phyloP scores from a whole-genome alignment of 1,284 basidiomycete genomes.

The Ceraceosorus bombacis region DNA sequence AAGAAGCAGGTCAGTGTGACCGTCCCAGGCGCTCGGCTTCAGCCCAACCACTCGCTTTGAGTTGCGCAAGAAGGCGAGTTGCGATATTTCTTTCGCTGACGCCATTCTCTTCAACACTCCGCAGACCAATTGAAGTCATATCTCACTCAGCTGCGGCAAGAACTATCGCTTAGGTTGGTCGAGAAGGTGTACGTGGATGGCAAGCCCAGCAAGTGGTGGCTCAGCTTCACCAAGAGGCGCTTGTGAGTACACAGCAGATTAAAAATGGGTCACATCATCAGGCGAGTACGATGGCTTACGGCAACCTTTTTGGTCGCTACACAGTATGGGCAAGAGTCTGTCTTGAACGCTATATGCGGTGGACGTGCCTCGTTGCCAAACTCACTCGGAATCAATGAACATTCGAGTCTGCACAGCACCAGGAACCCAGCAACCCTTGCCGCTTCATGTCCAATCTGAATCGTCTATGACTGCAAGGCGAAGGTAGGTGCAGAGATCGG shows the following conservation, averaged over 20 bases:
- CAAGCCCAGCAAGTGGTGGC: slow-evolving; percentile 99
- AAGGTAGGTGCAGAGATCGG: too few species aligned
- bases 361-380: too few species aligned
- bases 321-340: slow-evolving; percentile 44
- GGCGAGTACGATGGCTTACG: background rate
- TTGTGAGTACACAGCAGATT: slow-evolving; percentile 26
- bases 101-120: background rate
- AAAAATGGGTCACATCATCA: background rate
- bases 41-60: background rate
- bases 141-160: slow-evolving; percentile 83
- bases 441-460: too few species aligned
- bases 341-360: background rate
- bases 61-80: background rate
- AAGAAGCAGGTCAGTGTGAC: slow-evolving; percentile 67
- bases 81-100: background rate
- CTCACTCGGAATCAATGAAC: too few species aligned
- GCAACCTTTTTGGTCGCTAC: background rate
- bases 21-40: too few species aligned
- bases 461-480: too few species aligned
- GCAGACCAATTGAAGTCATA: slow-evolving; percentile 81
- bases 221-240: slow-evolving; percentile 68
- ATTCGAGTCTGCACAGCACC: too few species aligned
- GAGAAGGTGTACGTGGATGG: slow-evolving; percentile 77
- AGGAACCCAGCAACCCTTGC: too few species aligned
- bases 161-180: slow-evolving; percentile 74